Conservation (phyloP, 2,329 filamentous ascomycete species). For the Sphaerulina musiva region DNA sequence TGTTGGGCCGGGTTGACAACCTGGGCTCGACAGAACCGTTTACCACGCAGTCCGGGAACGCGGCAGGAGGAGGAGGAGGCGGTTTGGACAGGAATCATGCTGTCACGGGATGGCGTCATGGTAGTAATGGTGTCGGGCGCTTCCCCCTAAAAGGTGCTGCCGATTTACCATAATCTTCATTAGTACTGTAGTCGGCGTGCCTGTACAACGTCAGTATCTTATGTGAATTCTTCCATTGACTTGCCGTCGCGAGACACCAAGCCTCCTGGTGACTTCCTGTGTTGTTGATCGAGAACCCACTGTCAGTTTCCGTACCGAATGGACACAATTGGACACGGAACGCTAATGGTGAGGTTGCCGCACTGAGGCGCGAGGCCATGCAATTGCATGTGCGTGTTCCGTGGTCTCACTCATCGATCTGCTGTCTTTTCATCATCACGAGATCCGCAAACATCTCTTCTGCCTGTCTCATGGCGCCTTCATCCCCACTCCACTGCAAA, state of each 20-base stretch:
- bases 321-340: too few relatives aligned
- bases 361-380: neutral
- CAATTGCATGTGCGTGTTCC: too few relatives aligned
- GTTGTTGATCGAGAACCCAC: too few relatives aligned
- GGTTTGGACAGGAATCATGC: neutral
- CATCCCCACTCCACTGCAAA: constrained; percentile 62
- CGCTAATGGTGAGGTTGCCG: neutral
- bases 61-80: neutral
- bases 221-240: too few relatives aligned
- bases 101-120: neutral
- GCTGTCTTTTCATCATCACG: neutral
- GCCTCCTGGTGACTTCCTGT: too few relatives aligned
- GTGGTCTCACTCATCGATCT: neutral
- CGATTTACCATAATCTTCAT: too few relatives aligned
- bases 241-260: too few relatives aligned
- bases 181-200: too few relatives aligned
- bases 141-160: too few relatives aligned
- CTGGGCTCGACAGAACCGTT: constrained; percentile 3
- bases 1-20: constrained; percentile 36
- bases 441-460: constrained; percentile 20
- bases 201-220: too few relatives aligned
- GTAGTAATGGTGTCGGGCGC: too few relatives aligned
- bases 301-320: too few relatives aligned
- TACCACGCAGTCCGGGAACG: neutral
- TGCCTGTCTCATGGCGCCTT: constrained; percentile 17